Base-by-base conservation (phyloP, 495 filamentous ascomycete species). In the Lasiosphaeria miniovina region DNA sequence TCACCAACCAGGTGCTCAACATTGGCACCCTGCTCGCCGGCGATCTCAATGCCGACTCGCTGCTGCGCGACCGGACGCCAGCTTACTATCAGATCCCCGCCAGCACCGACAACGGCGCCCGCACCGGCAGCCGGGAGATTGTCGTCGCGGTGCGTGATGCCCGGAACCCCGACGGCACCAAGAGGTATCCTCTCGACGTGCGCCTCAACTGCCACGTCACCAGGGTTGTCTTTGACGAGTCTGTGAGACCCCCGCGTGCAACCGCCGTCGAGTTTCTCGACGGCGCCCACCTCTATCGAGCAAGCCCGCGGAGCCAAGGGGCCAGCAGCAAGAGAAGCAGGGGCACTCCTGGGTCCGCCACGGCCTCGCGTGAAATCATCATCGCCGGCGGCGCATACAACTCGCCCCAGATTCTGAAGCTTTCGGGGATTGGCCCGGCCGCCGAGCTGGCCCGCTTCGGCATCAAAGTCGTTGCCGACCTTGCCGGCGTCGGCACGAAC, bases 401-500 rank as follows among this genome's bases (percentile, higher is more conserved):
- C 75, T 78, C 83, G 0, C 85, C 86, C 0, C 82, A 85, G 61
- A 64, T 90, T 2, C 81, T 90, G 31, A 84, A 87, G 65, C 77
- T 86, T 4, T 84, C 77, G 2, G 87, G 88, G 7, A 72, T 90
- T 51, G 87, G 87, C 2, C 79, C 83, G 0, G 57, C 59, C 3
- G 63, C 63, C 0, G 76, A 86, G 38, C 76, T 90, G 0, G 14
- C 67, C 4, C 62, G 61, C 9, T 74, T 79, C 54, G 65, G 69
- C 24, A 86, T 89, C 57, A 65, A 74, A 5, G 72, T 86, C 0
- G 57, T 87, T 0, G 60, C 70, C 38, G 79, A 87, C 60, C 72
- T 84, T 0, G 84, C 85, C 0, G 84, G 81, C 11, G 86, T 89
- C 0, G 87, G 87, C 43, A 74, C 75, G n/a, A 89, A 89, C 67